Conservation (phyloP, 2,329 filamentous ascomycete genomes). For the Madurella fahalii region DNA sequence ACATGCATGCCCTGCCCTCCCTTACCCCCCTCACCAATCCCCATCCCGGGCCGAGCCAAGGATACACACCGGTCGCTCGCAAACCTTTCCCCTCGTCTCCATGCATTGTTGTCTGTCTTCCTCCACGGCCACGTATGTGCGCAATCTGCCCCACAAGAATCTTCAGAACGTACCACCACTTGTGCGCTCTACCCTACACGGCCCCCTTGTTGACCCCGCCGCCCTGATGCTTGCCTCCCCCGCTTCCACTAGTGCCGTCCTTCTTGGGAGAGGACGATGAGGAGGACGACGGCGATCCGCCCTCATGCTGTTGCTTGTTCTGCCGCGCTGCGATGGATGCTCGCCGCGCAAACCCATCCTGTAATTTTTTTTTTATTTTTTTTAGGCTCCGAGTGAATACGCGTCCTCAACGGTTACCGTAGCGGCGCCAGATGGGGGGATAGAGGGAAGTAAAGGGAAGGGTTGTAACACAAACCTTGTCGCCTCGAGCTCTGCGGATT, state of each 20-base stretch:
- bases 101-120: too few species aligned
- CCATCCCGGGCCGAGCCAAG: too few species aligned
- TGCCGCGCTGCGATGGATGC: conserved; percentile 34
- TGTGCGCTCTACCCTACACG: neutral
- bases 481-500: conserved; percentile 40
- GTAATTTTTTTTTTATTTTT: neutral
- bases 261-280: neutral
- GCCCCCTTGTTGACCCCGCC: neutral
- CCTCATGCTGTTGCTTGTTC: conserved; percentile 30
- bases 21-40: too few species aligned
- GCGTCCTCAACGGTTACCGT: neutral
- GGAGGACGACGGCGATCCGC: conserved; percentile 3
- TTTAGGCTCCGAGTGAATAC: neutral
- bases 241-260: conserved; percentile 18
- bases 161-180: too few species aligned
- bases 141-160: too few species aligned
- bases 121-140: too few species aligned
- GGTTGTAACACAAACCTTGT: conserved; percentile 30
- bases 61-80: too few species aligned
- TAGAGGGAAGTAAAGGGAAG: neutral
- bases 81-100: too few species aligned
- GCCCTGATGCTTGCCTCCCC: conserved; percentile 6
- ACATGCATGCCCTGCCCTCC: too few species aligned
- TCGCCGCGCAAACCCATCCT: conserved; percentile 37
- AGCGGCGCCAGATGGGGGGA: neutral